phyloP scores from a whole-genome alignment of 768 basidiomycete genomes.

The Cubamyces sp. region DNA sequence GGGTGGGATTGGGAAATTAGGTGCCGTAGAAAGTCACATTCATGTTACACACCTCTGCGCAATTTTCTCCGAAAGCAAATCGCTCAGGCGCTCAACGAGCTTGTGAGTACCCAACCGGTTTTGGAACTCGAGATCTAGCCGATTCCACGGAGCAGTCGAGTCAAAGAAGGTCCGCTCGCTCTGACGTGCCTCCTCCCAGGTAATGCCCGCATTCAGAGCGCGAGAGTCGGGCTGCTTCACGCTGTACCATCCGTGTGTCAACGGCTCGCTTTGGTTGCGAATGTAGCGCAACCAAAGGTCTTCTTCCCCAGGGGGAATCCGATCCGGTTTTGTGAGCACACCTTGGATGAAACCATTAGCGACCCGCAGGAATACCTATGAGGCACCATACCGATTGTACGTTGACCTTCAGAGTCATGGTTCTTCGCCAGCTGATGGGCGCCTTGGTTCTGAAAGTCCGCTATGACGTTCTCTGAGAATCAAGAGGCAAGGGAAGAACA shows the following conservation, averaged over 20 bases:
- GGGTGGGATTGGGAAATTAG: background rate
- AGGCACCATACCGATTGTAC: conserved; percentile 64
- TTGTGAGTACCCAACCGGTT: conserved; percentile 58
- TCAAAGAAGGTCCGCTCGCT: conserved; percentile 63
- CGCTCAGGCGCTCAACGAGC: conserved; percentile 60
- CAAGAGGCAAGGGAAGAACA: background rate
- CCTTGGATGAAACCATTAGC: conserved; percentile 41
- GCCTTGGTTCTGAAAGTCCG: conserved; percentile 81
- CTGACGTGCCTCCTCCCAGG: conserved; percentile 63
- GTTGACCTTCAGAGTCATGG: conserved; percentile 61
- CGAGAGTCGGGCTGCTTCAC: conserved; percentile 50
- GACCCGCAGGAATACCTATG: background rate
- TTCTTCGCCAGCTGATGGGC: conserved; percentile 67
- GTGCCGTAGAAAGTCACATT: background rate
- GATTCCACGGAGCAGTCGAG: conserved; percentile 54
- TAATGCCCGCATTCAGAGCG: conserved; percentile 52
- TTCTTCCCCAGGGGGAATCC: conserved; percentile 60
- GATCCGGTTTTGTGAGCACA: conserved; percentile 76
- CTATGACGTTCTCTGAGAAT: conserved; percentile 40
- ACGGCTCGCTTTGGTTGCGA: conserved; percentile 52
- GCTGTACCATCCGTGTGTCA: conserved; percentile 60
- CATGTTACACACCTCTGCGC: conserved; percentile 51
- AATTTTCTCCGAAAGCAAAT: conserved; percentile 65
- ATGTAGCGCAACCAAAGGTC: conserved; percentile 60
- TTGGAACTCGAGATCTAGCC: conserved; percentile 53